These are phyloP conservation scores for Camellia oleifera DNA, from an alignment of 179 eudicot species.

Conservation along the genomic window DNA sequence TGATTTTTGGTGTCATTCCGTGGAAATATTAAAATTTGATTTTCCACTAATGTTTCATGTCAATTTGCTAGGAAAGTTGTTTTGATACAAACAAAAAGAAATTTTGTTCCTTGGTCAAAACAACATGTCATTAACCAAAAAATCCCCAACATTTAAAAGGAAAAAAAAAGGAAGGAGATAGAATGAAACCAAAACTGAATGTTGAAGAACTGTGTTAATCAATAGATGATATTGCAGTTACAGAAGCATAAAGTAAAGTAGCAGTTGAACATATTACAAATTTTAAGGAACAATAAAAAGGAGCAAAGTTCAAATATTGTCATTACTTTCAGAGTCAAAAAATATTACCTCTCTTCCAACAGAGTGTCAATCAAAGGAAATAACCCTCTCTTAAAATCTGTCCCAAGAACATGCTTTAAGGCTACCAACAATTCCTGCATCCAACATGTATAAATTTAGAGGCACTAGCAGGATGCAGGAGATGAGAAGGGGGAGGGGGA, in stretches of 20 bases:
- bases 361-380: conserved; percentile 93
- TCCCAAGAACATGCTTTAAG: conserved; percentile 92
- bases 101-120: too few relatives aligned
- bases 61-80: too few relatives aligned
- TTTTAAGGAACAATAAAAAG: conserved; percentile 2
- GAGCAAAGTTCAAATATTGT: not conserved
- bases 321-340: not conserved
- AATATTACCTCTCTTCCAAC: conserved; percentile 81
- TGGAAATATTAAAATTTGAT: too few relatives aligned
- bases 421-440: conserved; percentile 87
- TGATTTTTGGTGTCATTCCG: too few relatives aligned
- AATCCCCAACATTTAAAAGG: too few relatives aligned
- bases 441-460: conserved; percentile 9
- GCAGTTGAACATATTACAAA: not conserved
- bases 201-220: not conserved
- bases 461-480: conserved; percentile 6
- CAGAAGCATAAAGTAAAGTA: not conserved
- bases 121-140: too few relatives aligned
- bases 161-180: not conserved
- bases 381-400: conserved; percentile 93
- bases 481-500: not conserved
- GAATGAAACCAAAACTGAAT: not conserved
- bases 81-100: too few relatives aligned
- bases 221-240: not conserved
- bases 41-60: too few relatives aligned